Conservation (phyloP, 1,284 basidiomycete genomes). For the Lentinus polychrous region DNA sequence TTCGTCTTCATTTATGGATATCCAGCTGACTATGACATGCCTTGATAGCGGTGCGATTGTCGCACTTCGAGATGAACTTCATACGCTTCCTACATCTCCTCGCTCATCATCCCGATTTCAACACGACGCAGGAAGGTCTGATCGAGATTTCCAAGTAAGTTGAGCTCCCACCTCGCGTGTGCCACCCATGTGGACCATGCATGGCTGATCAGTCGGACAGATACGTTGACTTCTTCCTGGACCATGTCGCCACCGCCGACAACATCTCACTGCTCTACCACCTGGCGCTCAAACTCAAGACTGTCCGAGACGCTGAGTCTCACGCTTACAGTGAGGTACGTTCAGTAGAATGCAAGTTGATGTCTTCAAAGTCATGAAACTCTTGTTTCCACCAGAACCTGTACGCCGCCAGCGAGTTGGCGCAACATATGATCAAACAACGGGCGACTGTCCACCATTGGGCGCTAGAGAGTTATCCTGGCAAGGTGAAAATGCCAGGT, state of each 20-base stretch:
- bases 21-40: too few relatives aligned
- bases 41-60: slow-evolving; percentile 48
- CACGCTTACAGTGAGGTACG: slow-evolving; percentile 63
- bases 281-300: slow-evolving; percentile 80
- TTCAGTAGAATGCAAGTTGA: slow-evolving; percentile 2
- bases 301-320: slow-evolving; percentile 72
- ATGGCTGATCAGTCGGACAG: slow-evolving; percentile 30
- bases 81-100: slow-evolving; percentile 83
- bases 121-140: slow-evolving; percentile 50
- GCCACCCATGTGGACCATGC: too few relatives aligned
- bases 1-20: too few relatives aligned
- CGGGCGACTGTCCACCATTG: slow-evolving; percentile 65
- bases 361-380: slow-evolving; percentile 5
- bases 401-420: slow-evolving; percentile 84
- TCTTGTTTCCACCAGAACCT: slow-evolving; percentile 53
- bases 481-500: slow-evolving; percentile 70
- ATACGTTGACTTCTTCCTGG: slow-evolving; percentile 88
- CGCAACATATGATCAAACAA: slow-evolving; percentile 79
- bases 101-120: slow-evolving; percentile 93
- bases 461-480: slow-evolving; percentile 76
- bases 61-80: slow-evolving; percentile 76
- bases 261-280: slow-evolving; percentile 83
- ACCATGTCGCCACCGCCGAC: slow-evolving; percentile 65
- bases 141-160: slow-evolving; percentile 68
- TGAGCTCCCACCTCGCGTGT: not conserved